Evolutionary conservation across 129 eudicot species (phyloP), one percentile per base, ranked within the genome.

Genomic region (Solidago caesia): DNA sequence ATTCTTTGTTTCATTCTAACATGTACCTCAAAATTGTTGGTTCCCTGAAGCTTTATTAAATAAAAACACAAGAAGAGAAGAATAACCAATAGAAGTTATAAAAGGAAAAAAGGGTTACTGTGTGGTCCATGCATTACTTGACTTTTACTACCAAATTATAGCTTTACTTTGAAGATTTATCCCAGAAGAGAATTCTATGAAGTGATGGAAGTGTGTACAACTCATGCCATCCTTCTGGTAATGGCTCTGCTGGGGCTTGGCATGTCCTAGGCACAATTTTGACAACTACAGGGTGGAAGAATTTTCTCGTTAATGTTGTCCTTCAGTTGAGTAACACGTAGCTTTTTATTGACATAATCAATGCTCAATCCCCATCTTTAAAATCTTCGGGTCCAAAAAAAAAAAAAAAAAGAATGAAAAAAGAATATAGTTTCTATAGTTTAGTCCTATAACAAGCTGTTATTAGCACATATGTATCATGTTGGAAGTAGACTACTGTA

Each of bases 51-150:
- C 65, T 5, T 66, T 43, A 53, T 14, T 4, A 6, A 49, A 41
- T 49, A 49, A 41, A 49, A 65, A 58, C 44, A 43, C 8, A 67
- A 55, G 67, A 44, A 66, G 68, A 27, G 44, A 76, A 56, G 67
- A 53, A 55, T 66, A 75, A 75, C 14, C 16, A 43, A 25, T 47
- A 66, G 4, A 44, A 66, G 77, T 57, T 25, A 56, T 14, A 67
- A 64, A 13, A 13, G 68, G 21, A 29, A 75, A 64, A 44, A 43
- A 51, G 25, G 73, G 16, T 66, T 66, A 57, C 57, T 3, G 13
- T 65, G 73, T 65, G 79, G 79, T 66, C 79, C 79, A 66, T 65
- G 43, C 79, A 13, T 66, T 29, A 42, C 64, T 52, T 75, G 57
- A 46, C 73, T 56, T 55, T 25, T 75, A 75, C 73, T 42, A 12